Base-by-base conservation (phyloP, 2,329 filamentous ascomycete genomes). In the Diaporthe humulicola region DNA sequence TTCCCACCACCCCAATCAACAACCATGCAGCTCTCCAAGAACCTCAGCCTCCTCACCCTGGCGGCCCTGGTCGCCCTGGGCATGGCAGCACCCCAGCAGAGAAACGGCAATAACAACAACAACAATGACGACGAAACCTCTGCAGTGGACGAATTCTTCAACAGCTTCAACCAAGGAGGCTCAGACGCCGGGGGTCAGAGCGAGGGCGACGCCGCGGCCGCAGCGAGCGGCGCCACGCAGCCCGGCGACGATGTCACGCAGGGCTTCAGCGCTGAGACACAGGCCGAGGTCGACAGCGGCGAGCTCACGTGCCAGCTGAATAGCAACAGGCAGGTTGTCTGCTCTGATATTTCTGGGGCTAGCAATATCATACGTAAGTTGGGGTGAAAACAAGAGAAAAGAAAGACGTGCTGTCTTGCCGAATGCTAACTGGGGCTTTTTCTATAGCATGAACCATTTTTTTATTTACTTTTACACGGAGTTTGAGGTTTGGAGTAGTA, bases 221-320 rank as follows among this genome's bases (percentile, higher is more conserved):
- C 54, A 8, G 54, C 54, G 0, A 57, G 54, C 30, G 54, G 54
- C 28, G 54, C 54, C 54, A 57, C 54, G 30, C 28, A 57, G 28
- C 30, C 54, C 9, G 54, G 28, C 15, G 54, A 57, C 54, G 54
- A 33, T 14, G 54, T 57, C 30, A 57, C 54, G 1, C 25, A 57
- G 28, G 54, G 54, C 54, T 33, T 57, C 30, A 57, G 54, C 54
- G 54, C 54, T 3, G 30, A 57, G 54, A 57, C 54, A 17, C 54
- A 57, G 54, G 54, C 54, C 19, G 54, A 57, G 28, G 54, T 57
- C 17, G 28, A 57, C 54, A 57, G 28, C 28, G 54, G 54, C 17
- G 54, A 57, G 30, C 54, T 57, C 54, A 57, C 54, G 2, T 57
- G 54, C 54, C 54, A 57, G 54, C 57, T 42, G 15, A 61, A 19